Base-by-base conservation (phyloP, 495 filamentous ascomycete genomes). In the Aspergillus saccharolyticus region DNA sequence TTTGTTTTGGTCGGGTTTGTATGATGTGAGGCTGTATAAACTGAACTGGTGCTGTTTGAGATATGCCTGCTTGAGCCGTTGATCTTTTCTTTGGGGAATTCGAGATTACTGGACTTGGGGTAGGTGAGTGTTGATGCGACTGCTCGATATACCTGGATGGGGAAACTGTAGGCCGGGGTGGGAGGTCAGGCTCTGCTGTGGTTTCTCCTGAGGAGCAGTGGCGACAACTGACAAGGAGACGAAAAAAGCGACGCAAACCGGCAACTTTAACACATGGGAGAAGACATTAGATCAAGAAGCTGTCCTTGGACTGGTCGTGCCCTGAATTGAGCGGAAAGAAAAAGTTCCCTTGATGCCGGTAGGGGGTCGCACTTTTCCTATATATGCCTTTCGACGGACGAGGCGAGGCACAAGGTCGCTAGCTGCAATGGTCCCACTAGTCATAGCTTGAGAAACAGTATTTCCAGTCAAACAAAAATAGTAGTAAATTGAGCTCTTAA, bases 231-330 rank as follows among this genome's bases (percentile, higher is more conserved):
- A 54, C 52, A 24, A 54, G 44, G 21, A 42, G 46, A 46, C 42
- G 42, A 54, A 54, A 43, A 54, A 46, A 46, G 24, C 42, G 52
- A 54, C 52, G 52, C 52, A 54, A 54, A 54, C 42, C 52, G 52
- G 52, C 52, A 43, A 54, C 52, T 25, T 53, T 54, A 54, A 54
- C 25, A 54, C 52, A 54, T 54, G 14, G 17, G 44, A 54, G 42
- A 54, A 54, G 9, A 33, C 30, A 50, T 15, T 28, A 28, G 17
- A 50, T 50, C 30, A 50, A 5, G 22, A 50, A 24, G 47, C 4
- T 50, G 30, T 50, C 22, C 47, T 50, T 28, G 47, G 14, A n/a
- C 47, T 25, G 44, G 22, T 47, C 9, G 19, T 47, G 18, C 6
- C 4, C 1, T 7, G 14, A 28, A 18, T 28, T 18, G 1, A 17